Evolutionary conservation across 1,139 yeast species (phyloP).

Genomic region (Arxiozyma heterogenica): DNA sequence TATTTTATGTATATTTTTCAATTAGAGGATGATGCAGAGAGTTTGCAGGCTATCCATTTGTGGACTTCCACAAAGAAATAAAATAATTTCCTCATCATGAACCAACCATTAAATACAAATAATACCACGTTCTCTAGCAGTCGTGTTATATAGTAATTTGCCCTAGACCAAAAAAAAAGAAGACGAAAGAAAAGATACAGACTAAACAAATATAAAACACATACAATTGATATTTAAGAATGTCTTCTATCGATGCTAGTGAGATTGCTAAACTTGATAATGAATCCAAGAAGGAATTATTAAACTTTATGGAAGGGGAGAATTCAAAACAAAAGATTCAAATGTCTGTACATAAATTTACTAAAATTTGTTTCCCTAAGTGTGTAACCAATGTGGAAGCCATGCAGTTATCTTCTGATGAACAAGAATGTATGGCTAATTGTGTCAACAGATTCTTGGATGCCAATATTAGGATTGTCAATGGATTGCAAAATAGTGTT

Average conservation of each 20-base stretch:
- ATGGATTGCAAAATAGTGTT: conserved; percentile 32
- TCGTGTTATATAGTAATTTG: too few relatives aligned
- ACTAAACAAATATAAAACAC: neutral
- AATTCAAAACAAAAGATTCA: conserved; percentile 84
- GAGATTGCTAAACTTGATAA: conserved; percentile 63
- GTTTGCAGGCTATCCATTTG: too few relatives aligned
- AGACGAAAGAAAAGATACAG: neutral
- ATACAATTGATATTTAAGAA: neutral
- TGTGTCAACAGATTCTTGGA: conserved; percentile 83
- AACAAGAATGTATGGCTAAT: conserved; percentile 66
- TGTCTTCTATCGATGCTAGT: conserved; percentile 47
- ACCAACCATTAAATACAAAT: too few relatives aligned
- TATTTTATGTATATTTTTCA: too few relatives aligned
- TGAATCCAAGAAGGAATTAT: conserved; percentile 60
- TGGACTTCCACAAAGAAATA: too few relatives aligned
- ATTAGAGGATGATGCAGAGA: too few relatives aligned
- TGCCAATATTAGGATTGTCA: conserved; percentile 77
- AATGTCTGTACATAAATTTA: conserved; percentile 74
- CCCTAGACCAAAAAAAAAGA: too few relatives aligned
- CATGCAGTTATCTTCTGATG: conserved; percentile 45
- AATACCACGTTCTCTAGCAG: too few relatives aligned
- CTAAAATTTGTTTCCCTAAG: conserved; percentile 84
- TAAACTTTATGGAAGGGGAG: conserved; percentile 70
- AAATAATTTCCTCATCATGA: too few relatives aligned
- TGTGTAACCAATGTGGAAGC: conserved; percentile 55